Evolutionary conservation across 176 grass and related monocot genomes (phyloP), one percentile per base, ranked within the genome.

Genomic region (Urochloa ruziziensis): DNA sequence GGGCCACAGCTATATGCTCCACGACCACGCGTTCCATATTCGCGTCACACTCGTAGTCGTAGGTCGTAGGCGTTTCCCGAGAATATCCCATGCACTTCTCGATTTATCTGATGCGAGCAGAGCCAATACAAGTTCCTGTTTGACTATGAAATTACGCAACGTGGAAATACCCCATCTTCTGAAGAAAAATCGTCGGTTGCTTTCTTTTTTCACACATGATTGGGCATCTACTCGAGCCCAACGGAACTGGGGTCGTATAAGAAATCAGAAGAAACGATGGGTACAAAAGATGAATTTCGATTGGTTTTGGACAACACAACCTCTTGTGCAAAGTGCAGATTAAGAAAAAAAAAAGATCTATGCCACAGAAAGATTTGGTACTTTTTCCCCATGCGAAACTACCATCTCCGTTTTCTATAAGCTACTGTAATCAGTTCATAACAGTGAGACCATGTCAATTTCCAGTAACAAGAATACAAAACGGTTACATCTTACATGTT

Each of bases 101-200:
- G 37, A 39, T 39, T 39, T 39, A 3, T 39, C 37, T 39, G 37
- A 39, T 39, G 37, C 37, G 37, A 39, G 19, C 58, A 0, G 4
- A 67, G 56, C 80, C 80, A 88, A 63, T 78, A 40, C n/a, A 68
- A 24, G 59, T 30, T 16, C 43, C 6, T 60, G 54, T 63, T 62
- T 62, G 65, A 62, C 9, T 10, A 28, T 25, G 7, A 30, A 10
- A 83, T 14, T 42, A 18, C 18, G 3, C 62, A 59, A 60, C 33
- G 43, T 27, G 44, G 47, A 24, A 44, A 52, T 42, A 52, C 42
- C 27, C 29, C 0, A 62, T 52, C 25, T 25, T 8, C 70, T 30
- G 43, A 25, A 77, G n/a, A 30, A 73, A 16, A 15, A 24, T 15
- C 56, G 17, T 29, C 17, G 15, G 24, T 58, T 28, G 70, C 48